Evolutionary conservation across 2,329 filamentous ascomycete species (phyloP).

Genomic region (Lasiodiplodia sp.): DNA sequence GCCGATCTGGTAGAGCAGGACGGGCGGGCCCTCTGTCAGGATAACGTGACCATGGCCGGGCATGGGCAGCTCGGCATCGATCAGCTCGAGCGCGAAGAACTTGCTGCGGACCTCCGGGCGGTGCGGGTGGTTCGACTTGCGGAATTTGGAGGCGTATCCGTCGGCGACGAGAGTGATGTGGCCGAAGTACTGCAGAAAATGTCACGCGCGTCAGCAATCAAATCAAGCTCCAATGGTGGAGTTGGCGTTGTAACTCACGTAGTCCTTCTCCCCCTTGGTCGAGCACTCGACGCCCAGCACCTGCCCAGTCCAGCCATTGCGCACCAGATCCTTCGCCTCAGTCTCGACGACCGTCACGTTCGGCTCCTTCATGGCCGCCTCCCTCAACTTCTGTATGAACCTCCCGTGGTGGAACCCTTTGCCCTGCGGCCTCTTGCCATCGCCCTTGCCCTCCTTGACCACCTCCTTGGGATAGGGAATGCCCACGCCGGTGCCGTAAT

Average conservation of each 20-base stretch:
- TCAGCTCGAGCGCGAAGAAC: conserved; percentile 93
- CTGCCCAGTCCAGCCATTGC: conserved; percentile 71
- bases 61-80: conserved; percentile 81
- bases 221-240: background rate
- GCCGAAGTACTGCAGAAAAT: conserved; percentile 74
- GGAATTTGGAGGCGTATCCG: conserved; percentile 91
- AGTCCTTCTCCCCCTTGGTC: conserved; percentile 71
- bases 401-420: conserved; percentile 91
- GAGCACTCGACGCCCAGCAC: conserved; percentile 83
- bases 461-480: conserved; percentile 78
- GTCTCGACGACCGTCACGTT: conserved; percentile 94
- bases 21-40: conserved; percentile 77
- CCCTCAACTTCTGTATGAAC: conserved; percentile 84
- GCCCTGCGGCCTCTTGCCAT: conserved; percentile 68
- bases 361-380: conserved; percentile 73
- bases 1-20: conserved; percentile 96
- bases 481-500: conserved; percentile 73
- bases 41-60: conserved; percentile 86
- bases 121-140: conserved; percentile 75
- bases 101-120: conserved; percentile 78
- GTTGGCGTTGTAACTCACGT: conserved; percentile 38
- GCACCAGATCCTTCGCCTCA: conserved; percentile 79
- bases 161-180: conserved; percentile 88
- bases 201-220: background rate
- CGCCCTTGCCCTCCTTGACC: conserved; percentile 38